A percentile compares a stretch with the other conserved stretches of the same genome.
These are phyloP conservation scores for Penicillium sp. DNA, from an alignment of 2,329 filamentous ascomycete species.

Conservation along the genomic window DNA sequence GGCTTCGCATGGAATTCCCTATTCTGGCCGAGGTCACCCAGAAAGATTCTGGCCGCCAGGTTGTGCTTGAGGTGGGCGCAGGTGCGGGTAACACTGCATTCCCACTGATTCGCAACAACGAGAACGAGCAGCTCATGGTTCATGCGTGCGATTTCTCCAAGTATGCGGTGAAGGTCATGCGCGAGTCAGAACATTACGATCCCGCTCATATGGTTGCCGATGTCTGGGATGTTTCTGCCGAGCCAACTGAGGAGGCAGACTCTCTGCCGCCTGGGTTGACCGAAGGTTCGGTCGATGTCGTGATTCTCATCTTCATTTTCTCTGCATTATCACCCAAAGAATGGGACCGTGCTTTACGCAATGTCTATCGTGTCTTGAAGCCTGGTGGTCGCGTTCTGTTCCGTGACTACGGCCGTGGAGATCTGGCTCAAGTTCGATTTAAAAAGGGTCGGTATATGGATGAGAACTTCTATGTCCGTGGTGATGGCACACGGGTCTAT, in stretches of 20 bases:
- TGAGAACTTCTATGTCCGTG: slow-evolving; percentile 95
- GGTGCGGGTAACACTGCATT: slow-evolving; percentile 96
- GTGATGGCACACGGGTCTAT: slow-evolving; percentile 93
- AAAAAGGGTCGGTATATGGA: slow-evolving; percentile 90
- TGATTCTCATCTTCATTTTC: slow-evolving; percentile 96
- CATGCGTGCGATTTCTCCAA: slow-evolving; percentile 97
- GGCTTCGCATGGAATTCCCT: slow-evolving; percentile 93
- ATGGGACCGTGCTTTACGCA: slow-evolving; percentile 75
- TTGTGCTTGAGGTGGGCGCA: slow-evolving; percentile 84
- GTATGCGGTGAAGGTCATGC: slow-evolving; percentile 89
- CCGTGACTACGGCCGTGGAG: slow-evolving; percentile 91
- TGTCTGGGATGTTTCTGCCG: slow-evolving; percentile 83
- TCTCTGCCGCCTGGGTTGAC: slow-evolving; percentile 67
- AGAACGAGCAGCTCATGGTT: slow-evolving; percentile 73
- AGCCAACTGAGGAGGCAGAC: slow-evolving; percentile 44
- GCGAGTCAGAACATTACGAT: slow-evolving; percentile 69
- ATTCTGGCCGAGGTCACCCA: slow-evolving; percentile 70
- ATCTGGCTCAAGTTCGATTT: slow-evolving; percentile 93
- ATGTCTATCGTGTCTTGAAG: slow-evolving; percentile 77
- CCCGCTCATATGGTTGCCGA: slow-evolving; percentile 70
- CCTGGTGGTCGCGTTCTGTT: slow-evolving; percentile 91
- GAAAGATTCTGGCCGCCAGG: slow-evolving; percentile 61
- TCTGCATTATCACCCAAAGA: slow-evolving; percentile 79
- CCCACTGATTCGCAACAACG: slow-evolving; percentile 76
- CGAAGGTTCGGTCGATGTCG: slow-evolving; percentile 79